Percentiles rank a stretch among this genome's conserved stretches.
Conservation (phyloP, 768 basidiomycete genomes). For the Lactifluus hygrophoroides region DNA sequence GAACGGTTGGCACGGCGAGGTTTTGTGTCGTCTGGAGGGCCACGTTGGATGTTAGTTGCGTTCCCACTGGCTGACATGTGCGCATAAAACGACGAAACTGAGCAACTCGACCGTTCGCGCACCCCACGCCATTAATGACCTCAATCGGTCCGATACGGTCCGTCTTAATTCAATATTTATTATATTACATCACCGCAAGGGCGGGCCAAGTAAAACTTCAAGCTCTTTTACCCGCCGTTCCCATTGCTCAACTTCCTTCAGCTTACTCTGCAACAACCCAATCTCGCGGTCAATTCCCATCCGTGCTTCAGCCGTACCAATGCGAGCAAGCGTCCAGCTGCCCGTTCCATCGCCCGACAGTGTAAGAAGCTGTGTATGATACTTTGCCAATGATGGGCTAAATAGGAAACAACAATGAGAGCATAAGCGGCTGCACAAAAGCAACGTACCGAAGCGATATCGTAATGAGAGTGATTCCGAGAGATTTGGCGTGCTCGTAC, state of each 20-base stretch:
- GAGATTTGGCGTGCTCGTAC: slow-evolving; percentile 86
- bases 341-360: slow-evolving; percentile 65
- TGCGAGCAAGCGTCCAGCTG: slow-evolving; percentile 59
- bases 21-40: slow-evolving; percentile 37
- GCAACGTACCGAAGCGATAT: slow-evolving; percentile 69
- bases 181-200: background rate
- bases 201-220: slow-evolving; percentile 38
- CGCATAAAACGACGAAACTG: background rate
- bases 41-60: background rate
- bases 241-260: slow-evolving; percentile 68
- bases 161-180: background rate
- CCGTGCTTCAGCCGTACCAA: slow-evolving; percentile 67
- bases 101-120: too few species aligned
- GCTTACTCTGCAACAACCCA: slow-evolving; percentile 48
- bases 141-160: background rate
- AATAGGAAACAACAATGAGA: background rate
- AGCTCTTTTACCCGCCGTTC: slow-evolving; percentile 60
- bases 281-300: slow-evolving; percentile 75
- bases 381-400: slow-evolving; percentile 79
- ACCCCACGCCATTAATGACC: background rate
- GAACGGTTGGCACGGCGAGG: slow-evolving; percentile 67
- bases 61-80: slow-evolving; percentile 1
- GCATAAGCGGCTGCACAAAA: background rate
- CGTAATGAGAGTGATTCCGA: slow-evolving; percentile 88
- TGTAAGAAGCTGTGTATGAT: slow-evolving; percentile 81